Conservation (phyloP, 192 early-diverging fungal species). For the Phlyctochytrium planicorne region DNA sequence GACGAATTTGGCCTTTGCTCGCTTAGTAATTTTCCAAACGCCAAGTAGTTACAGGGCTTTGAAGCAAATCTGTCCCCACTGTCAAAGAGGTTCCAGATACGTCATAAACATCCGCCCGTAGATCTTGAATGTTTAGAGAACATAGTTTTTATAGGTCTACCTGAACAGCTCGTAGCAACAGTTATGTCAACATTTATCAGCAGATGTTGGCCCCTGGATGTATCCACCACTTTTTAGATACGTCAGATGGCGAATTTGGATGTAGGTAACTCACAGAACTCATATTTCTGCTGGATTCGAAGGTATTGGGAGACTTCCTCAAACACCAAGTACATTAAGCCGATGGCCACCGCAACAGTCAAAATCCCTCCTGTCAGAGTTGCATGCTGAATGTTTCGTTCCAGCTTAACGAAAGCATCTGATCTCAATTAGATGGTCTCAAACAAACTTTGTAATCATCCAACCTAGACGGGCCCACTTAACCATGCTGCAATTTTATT, state of each 20-base stretch:
- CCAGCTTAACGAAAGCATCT: slow-evolving; percentile 91
- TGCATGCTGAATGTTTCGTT: slow-evolving; percentile 69
- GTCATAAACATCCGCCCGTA: slow-evolving; percentile 71
- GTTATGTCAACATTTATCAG: slow-evolving; percentile 86
- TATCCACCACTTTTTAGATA: slow-evolving; percentile 61
- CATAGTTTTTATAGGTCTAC: not conserved
- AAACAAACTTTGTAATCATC: no score
- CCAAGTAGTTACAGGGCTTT: no score
- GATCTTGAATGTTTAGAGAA: slow-evolving; percentile 35
- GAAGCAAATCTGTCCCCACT: slow-evolving; percentile 51
- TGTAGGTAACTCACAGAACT: slow-evolving; percentile 53
- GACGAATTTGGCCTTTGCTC: no score
- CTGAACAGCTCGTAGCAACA: slow-evolving; percentile 79
- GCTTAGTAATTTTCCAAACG: no score
- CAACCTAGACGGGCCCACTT: no score
- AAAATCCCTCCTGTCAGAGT: slow-evolving; percentile 71
- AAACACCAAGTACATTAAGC: slow-evolving; percentile 66
- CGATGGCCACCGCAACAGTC: slow-evolving; percentile 65
- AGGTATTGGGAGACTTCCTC: slow-evolving; percentile 73
- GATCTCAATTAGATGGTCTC: no score
- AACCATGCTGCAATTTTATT: no score
- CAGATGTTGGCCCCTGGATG: slow-evolving; percentile 43
- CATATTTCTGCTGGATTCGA: slow-evolving; percentile 61
- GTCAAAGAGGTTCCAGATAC: slow-evolving; percentile 57
- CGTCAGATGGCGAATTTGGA: no score